Percentiles rank a stretch among this genome's conserved stretches.
These are phyloP conservation scores for Blastocystis sp. DNA, from an alignment of 352 stramenopile species.

Conservation along the genomic window DNA sequence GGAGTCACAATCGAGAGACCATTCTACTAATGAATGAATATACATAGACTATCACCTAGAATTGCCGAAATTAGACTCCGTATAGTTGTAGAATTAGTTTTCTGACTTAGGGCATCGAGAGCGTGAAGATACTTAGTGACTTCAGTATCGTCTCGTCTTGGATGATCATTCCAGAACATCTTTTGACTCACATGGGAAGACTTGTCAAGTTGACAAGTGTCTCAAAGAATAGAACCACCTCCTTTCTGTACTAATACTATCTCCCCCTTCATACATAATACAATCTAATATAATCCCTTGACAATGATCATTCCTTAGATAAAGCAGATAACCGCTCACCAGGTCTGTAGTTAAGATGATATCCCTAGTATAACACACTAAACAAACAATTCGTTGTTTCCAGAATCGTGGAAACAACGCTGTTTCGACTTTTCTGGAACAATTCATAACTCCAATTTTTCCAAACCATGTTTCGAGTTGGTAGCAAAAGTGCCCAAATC, in stretches of 20 bases:
- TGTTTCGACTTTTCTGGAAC: conserved; percentile 58
- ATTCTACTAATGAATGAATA: neutral
- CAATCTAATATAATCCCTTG: neutral
- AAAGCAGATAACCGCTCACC: neutral
- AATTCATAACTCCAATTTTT: neutral
- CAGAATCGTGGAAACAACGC: neutral
- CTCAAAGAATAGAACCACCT: neutral
- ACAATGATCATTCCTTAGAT: neutral
- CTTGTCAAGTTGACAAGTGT: conserved; percentile 28
- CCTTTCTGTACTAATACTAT: neutral
- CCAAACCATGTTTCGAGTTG: conserved; percentile 25
- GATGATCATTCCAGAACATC: conserved; percentile 20
- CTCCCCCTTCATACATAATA: neutral
- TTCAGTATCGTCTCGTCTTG: neutral
- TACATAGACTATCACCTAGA: neutral
- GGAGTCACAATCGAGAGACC: conserved; percentile 20
- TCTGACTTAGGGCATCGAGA: neutral
- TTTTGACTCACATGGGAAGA: neutral
- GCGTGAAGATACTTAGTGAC: neutral
- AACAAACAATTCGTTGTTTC: too few species aligned
- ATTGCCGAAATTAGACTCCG: neutral
- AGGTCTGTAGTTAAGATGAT: neutral
- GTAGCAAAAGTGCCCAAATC: neutral
- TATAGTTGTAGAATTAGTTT: neutral
- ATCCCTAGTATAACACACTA: neutral